Evolutionary conservation across 495 filamentous ascomycete species (phyloP).

Genomic region (Zalerion maritima): DNA sequence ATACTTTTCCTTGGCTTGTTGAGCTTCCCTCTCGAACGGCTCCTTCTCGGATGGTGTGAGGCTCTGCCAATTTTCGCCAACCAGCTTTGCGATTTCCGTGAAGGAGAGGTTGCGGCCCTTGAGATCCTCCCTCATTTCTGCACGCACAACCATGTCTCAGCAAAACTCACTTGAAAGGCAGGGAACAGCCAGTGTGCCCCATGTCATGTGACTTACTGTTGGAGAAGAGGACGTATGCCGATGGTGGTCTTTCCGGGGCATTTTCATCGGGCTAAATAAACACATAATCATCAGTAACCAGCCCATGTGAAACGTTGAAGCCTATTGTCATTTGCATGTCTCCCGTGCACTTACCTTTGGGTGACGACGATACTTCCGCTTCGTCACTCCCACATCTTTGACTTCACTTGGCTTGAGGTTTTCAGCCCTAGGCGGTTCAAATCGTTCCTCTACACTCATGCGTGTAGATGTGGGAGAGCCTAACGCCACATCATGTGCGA

Average conservation of each 20-base stretch:
- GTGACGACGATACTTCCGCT: conserved; percentile 65
- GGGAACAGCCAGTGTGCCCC: neutral
- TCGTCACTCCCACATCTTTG: conserved; percentile 25
- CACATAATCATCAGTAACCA: conserved; percentile 6
- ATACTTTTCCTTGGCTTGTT: conserved; percentile 55
- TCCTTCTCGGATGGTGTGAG: conserved; percentile 49
- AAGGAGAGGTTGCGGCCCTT: conserved; percentile 61
- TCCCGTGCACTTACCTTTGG: conserved; percentile 68
- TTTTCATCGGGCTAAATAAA: conserved; percentile 49
- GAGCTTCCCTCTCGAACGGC: conserved; percentile 52
- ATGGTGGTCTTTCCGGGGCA: conserved; percentile 62
- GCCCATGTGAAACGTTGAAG: conserved; percentile 1
- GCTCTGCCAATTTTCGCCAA: conserved; percentile 67
- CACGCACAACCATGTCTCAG: neutral
- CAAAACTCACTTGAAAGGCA: neutral
- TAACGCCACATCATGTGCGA: conserved; percentile 33
- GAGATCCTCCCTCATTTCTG: conserved; percentile 59
- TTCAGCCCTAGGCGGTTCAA: conserved; percentile 13
- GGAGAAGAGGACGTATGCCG: conserved; percentile 72
- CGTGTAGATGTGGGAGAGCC: conserved; percentile 19
- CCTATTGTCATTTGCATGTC: too few species aligned
- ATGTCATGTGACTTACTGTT: conserved; percentile 43
- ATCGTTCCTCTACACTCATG: conserved; percentile 26
- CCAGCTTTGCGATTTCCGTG: conserved; percentile 68
- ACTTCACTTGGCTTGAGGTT: conserved; percentile 17